These are phyloP conservation scores for Pleurotus sapidus DNA, from an alignment of 768 basidiomycete genomes.

Conservation along the genomic window DNA sequence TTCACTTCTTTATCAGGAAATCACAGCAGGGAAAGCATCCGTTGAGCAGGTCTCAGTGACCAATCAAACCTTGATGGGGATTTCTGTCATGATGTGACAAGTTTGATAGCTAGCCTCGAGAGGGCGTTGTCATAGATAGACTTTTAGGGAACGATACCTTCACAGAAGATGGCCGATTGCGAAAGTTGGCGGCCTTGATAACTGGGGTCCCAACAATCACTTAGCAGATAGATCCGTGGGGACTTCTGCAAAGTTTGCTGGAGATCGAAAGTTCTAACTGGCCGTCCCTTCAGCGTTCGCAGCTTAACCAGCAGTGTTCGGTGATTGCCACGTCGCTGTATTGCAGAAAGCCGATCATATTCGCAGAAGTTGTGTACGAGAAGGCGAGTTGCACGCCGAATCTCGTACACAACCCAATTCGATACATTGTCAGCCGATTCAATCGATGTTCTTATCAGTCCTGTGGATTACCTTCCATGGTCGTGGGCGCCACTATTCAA, in stretches of 20 bases:
- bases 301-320: no score
- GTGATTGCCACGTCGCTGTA: no score
- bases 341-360: background rate
- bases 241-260: no score
- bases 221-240: no score
- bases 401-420: background rate
- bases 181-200: background rate
- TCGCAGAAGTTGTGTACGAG: background rate
- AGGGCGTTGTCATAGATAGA: conserved; percentile 7
- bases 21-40: conserved; percentile 5
- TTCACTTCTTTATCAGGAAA: conserved; percentile 5
- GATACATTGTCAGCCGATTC: background rate
- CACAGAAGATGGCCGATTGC: conserved; percentile 2
- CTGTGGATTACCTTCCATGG: background rate
- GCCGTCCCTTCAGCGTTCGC: no score
- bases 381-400: no score
- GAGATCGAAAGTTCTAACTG: background rate
- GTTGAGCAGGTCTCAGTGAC: background rate
- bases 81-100: conserved; percentile 9
- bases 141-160: conserved; percentile 8
- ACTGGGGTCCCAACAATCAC: background rate
- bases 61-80: conserved; percentile 3
- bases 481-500: background rate
- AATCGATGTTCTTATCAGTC: background rate
- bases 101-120: background rate